These are phyloP conservation scores for Posidonia oceanica DNA, from an alignment of 116 monocot genomes.

Conservation along the genomic window DNA sequence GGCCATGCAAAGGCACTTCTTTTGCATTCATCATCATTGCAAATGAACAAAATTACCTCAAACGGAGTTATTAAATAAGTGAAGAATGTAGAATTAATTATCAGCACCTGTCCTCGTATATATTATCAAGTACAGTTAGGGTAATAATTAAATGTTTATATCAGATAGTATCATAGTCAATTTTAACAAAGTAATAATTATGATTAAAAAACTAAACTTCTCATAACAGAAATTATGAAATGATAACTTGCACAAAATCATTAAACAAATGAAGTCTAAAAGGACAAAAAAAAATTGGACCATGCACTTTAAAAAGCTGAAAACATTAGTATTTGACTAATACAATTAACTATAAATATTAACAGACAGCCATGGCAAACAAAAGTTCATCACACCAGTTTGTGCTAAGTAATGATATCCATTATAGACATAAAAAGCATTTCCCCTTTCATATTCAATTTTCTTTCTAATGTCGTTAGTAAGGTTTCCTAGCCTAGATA, in stretches of 20 bases:
- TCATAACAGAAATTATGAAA: too few relatives aligned
- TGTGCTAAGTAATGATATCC: not conserved
- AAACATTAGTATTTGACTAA: not conserved
- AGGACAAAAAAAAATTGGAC: not conserved
- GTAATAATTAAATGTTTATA: too few relatives aligned
- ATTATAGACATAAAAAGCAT: not conserved
- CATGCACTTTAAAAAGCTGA: not conserved
- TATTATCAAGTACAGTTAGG: not conserved
- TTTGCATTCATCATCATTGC: too few relatives aligned
- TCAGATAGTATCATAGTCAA: too few relatives aligned
- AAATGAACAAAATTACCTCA: too few relatives aligned
- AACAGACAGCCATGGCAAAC: not conserved
- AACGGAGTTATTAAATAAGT: too few relatives aligned
- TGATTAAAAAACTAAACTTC: too few relatives aligned
- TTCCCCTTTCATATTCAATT: not conserved
- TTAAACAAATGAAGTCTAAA: not conserved
- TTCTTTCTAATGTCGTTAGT: not conserved
- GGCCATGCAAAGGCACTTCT: too few relatives aligned
- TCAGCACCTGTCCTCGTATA: not conserved
- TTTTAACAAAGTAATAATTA: too few relatives aligned
- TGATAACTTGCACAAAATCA: not conserved
- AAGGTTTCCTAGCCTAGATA: not conserved
- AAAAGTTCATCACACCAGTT: too few relatives aligned
- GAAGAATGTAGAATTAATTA: too few relatives aligned
- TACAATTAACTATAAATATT: not conserved